Evolutionary conservation across 2,329 filamentous ascomycete species (phyloP).

Genomic region (Diplodia corticola): DNA sequence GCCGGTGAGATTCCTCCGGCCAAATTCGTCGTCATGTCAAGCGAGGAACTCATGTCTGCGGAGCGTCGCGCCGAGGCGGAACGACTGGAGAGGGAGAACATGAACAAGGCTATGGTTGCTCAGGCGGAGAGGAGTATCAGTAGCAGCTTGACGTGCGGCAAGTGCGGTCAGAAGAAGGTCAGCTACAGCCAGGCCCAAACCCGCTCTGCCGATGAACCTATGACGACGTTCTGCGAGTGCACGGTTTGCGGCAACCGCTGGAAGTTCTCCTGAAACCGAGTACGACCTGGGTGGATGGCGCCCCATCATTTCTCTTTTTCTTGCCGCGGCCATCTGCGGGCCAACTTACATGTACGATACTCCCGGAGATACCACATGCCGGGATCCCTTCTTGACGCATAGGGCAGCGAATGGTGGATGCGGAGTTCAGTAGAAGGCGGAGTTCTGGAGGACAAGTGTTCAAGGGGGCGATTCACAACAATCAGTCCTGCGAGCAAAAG

Average conservation of each 20-base stretch:
- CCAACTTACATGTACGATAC: constrained; percentile 15
- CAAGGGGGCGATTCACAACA: background rate
- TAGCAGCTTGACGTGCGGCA: constrained; percentile 82
- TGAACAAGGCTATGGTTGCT: constrained; percentile 95
- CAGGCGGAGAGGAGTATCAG: constrained; percentile 89
- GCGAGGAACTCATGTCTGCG: constrained; percentile 87
- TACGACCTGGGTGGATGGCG: background rate
- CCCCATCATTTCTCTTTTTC: background rate
- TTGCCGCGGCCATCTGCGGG: background rate
- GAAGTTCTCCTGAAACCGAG: constrained; percentile 46
- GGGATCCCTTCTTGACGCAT: background rate
- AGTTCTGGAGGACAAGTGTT: constrained; percentile 4
- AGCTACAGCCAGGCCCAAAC: constrained; percentile 97
- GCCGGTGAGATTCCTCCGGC: constrained; percentile 69
- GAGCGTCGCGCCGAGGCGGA: constrained; percentile 75
- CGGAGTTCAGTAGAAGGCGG: constrained; percentile 15
- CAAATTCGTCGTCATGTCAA: constrained; percentile 80
- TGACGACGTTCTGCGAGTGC: constrained; percentile 59
- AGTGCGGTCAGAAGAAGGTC: constrained; percentile 91
- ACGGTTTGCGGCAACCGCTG: constrained; percentile 53
- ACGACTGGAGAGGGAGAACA: constrained; percentile 83
- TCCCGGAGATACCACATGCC: background rate
- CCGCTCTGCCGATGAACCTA: constrained; percentile 88
- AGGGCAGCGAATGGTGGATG: constrained; percentile 13
- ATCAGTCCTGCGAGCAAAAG: background rate